A percentile compares a stretch with the other conserved stretches of the same genome.
phyloP scores from a whole-genome alignment of 2,329 filamentous ascomycete species.

The Trichoderma sp. region DNA sequence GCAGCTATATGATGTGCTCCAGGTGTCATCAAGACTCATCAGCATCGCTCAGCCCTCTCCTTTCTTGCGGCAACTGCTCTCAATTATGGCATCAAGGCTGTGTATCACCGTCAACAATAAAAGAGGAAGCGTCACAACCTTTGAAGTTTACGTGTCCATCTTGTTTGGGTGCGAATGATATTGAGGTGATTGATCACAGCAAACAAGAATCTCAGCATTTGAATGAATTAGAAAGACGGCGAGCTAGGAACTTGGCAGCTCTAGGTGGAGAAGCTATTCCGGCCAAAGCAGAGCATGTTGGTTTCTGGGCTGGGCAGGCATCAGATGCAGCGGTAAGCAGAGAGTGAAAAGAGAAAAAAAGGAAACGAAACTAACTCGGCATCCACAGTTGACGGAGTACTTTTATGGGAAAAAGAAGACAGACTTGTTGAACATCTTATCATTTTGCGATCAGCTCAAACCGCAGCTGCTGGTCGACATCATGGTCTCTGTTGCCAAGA shows the following conservation, averaged over 20 bases:
- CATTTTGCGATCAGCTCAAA: conserved; percentile 47
- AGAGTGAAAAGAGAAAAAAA: not conserved
- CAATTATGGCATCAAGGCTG: conserved; percentile 37
- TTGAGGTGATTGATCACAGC: not conserved
- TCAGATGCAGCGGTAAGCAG: conserved; percentile 42
- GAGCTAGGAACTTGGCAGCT: conserved; percentile 40
- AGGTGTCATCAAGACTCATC: conserved; percentile 31
- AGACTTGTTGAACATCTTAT: conserved; percentile 47
- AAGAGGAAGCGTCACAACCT: conserved; percentile 9
- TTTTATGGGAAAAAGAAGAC: conserved; percentile 44
- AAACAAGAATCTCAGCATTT: conserved; percentile 25
- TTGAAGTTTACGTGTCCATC: conserved; percentile 32
- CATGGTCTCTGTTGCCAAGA: conserved; percentile 48
- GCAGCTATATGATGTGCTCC: conserved; percentile 12
- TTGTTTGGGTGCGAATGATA: conserved; percentile 28
- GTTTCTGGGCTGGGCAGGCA: conserved; percentile 44
- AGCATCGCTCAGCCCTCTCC: conserved; percentile 21
- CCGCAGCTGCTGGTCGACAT: conserved; percentile 49
- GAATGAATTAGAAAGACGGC: conserved; percentile 39
- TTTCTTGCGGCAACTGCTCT: conserved; percentile 34
- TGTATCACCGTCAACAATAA: conserved; percentile 28
- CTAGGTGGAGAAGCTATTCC: conserved; percentile 42
- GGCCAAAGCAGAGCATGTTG: conserved; percentile 44
- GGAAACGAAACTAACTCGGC: not conserved
- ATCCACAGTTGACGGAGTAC: conserved; percentile 44